Evolutionary conservation across 352 stramenopile genomes (phyloP).

Genomic region (Globisporangium megalacanthum): DNA sequence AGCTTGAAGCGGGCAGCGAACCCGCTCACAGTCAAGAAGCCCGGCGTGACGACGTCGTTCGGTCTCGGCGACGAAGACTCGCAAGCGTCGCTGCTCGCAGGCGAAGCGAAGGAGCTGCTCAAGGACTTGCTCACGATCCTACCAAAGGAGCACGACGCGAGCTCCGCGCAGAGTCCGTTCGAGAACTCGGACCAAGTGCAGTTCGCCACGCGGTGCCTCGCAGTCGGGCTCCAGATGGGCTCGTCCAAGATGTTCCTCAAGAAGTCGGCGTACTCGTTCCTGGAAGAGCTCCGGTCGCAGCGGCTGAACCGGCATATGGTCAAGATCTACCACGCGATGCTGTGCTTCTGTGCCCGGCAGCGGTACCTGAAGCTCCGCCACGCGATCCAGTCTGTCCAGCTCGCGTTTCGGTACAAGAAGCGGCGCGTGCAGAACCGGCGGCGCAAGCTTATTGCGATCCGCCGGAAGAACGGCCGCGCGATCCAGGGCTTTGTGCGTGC

Average conservation of each 20-base stretch:
- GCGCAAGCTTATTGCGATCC: slow-evolving; percentile 30
- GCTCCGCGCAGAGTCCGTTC: slow-evolving; percentile 67
- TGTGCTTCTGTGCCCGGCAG: slow-evolving; percentile 48
- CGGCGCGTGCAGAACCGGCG: slow-evolving; percentile 18
- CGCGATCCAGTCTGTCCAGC: slow-evolving; percentile 48
- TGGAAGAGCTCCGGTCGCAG: slow-evolving; percentile 85
- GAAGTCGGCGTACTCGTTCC: slow-evolving; percentile 83
- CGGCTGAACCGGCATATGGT: slow-evolving; percentile 65
- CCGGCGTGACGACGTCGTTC: slow-evolving; percentile 26
- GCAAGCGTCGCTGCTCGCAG: slow-evolving; percentile 28
- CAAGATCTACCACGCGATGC: slow-evolving; percentile 63
- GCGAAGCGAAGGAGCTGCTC: slow-evolving; percentile 72
- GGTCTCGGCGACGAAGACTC: slow-evolving; percentile 37
- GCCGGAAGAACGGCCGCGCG: slow-evolving; percentile 34
- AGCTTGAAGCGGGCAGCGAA: slow-evolving; percentile 54
- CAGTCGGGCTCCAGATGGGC: slow-evolving; percentile 87
- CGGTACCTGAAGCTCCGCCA: slow-evolving; percentile 57
- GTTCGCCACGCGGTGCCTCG: slow-evolving; percentile 55
- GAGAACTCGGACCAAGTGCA: slow-evolving; percentile 65
- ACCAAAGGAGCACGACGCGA: slow-evolving; percentile 76
- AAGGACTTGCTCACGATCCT: slow-evolving; percentile 88
- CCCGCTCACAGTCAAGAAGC: slow-evolving; percentile 27
- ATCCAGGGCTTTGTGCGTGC: slow-evolving; percentile 59
- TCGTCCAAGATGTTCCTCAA: slow-evolving; percentile 96
- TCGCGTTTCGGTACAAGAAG: slow-evolving; percentile 57